Evolutionary conservation across 1,139 yeast species (phyloP).

Genomic region (Candida smagusa): DNA sequence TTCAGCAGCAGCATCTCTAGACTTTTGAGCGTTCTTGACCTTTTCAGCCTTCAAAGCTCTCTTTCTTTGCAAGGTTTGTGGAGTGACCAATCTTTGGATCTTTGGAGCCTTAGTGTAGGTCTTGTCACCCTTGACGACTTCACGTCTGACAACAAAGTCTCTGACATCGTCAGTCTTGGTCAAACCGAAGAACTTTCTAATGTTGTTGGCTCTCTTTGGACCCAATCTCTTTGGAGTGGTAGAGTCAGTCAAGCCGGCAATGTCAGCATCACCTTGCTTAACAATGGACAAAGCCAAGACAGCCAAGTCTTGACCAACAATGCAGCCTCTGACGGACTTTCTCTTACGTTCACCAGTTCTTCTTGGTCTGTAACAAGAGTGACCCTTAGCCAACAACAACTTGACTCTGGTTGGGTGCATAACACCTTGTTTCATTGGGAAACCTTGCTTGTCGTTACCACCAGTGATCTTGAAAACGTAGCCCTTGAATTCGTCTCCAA

Average conservation of each 20-base stretch:
- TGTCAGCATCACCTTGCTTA: constrained; percentile 96
- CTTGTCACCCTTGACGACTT: constrained; percentile 96
- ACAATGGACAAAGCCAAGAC: constrained; percentile 90
- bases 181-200: constrained; percentile 98
- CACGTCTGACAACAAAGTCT: constrained; percentile 98
- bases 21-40: constrained; percentile 96
- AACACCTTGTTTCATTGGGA: constrained; percentile 99
- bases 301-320: constrained; percentile 95
- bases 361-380: constrained; percentile 99
- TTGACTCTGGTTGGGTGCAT: constrained; percentile 99
- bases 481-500: constrained; percentile 99
- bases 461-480: constrained; percentile 98
- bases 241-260: constrained; percentile 92
- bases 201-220: constrained; percentile 99
- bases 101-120: constrained; percentile 99
- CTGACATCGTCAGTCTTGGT: constrained; percentile 95
- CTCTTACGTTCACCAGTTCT: constrained; percentile 99
- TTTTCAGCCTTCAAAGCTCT: constrained; percentile 93
- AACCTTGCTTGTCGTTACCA: constrained; percentile 99
- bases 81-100: constrained; percentile 99
- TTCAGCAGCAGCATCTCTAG: constrained; percentile 99
- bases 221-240: constrained; percentile 98
- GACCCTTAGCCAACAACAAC: constrained; percentile 89
- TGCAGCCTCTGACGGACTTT: constrained; percentile 99
- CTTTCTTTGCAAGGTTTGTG: constrained; percentile 99